Conservation (phyloP, 2,329 filamentous ascomycete genomes). For the Paraphoma sp. region DNA sequence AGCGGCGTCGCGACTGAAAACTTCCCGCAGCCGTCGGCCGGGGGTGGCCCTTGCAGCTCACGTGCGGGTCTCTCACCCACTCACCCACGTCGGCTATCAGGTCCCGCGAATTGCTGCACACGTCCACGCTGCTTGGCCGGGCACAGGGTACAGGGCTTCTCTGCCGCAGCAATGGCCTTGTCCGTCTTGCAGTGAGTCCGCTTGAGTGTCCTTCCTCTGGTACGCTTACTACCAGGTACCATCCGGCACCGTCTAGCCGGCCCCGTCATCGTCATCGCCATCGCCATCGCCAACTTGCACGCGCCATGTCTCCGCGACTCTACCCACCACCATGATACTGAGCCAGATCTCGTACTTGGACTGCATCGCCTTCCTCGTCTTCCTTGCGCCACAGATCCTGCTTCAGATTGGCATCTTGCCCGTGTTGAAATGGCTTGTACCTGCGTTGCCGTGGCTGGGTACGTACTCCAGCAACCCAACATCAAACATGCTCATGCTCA, state of each 20-base stretch:
- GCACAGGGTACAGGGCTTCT: background rate
- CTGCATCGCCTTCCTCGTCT: constrained; percentile 74
- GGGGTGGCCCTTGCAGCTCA: constrained; percentile 1
- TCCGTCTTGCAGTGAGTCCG: background rate
- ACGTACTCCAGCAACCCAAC: constrained; percentile 27
- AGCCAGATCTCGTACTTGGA: constrained; percentile 77
- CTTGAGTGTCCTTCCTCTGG: too few species aligned
- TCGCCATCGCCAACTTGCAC: background rate
- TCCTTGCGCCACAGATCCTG: constrained; percentile 75
- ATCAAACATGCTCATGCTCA: constrained; percentile 34
- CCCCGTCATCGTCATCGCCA: constrained; percentile 17
- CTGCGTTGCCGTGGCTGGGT: constrained; percentile 75
- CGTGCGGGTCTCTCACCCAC: constrained; percentile 1
- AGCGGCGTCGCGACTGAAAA: constrained; percentile 22
- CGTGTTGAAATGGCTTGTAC: constrained; percentile 64
- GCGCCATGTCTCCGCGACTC: background rate
- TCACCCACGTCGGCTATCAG: too few species aligned
- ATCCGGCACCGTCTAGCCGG: constrained; percentile 2
- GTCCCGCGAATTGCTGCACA: background rate
- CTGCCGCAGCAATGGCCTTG: background rate
- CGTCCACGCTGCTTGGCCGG: background rate
- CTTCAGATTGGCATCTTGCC: constrained; percentile 68
- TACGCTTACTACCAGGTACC: too few species aligned
- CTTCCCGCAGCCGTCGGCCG: constrained; percentile 9
- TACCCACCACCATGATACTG: constrained; percentile 67